Conservation (phyloP, 2,329 filamentous ascomycete genomes). For the Botrytis fragariae region DNA sequence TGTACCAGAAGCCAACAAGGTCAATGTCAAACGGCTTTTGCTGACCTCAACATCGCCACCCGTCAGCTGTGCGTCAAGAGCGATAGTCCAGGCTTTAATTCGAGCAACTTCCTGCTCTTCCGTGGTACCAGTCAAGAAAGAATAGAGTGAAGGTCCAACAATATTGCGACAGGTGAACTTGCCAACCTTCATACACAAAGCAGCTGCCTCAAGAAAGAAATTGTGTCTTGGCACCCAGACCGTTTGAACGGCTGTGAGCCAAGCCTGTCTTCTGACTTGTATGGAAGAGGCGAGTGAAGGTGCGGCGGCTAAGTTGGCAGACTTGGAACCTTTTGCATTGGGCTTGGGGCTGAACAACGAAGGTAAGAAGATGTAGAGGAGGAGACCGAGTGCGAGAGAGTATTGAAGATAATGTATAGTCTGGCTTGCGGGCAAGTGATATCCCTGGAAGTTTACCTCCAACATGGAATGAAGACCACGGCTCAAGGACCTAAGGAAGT, state of each 20-base stretch:
- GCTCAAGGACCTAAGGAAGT: slow-evolving; percentile 51
- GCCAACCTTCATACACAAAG: slow-evolving; percentile 73
- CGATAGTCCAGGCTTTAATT: slow-evolving; percentile 89
- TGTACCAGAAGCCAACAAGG: slow-evolving; percentile 82
- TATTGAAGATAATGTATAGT: slow-evolving; percentile 53
- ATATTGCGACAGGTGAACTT: slow-evolving; percentile 79
- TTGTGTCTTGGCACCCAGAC: slow-evolving; percentile 88
- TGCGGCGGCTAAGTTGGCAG: slow-evolving; percentile 50
- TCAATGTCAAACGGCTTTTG: slow-evolving; percentile 80
- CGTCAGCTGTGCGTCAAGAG: slow-evolving; percentile 86
- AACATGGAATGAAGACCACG: slow-evolving; percentile 43
- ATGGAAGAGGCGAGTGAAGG: slow-evolving; percentile 79
- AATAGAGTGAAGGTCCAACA: slow-evolving; percentile 74
- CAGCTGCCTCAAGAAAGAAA: slow-evolving; percentile 80
- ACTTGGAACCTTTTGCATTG: slow-evolving; percentile 52
- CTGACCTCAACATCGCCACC: slow-evolving; percentile 89
- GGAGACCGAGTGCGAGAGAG: slow-evolving; percentile 50
- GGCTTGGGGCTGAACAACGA: slow-evolving; percentile 46
- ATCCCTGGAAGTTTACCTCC: slow-evolving; percentile 53
- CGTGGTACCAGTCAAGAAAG: slow-evolving; percentile 74
- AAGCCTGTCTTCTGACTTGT: slow-evolving; percentile 81
- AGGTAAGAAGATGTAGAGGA: slow-evolving; percentile 56
- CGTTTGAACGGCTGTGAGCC: slow-evolving; percentile 89
- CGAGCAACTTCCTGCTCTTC: slow-evolving; percentile 83
- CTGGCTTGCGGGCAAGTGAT: slow-evolving; percentile 47